Evolutionary conservation across 1,139 yeast genomes (phyloP).

Genomic region (Scheffersomyces lignicola): DNA sequence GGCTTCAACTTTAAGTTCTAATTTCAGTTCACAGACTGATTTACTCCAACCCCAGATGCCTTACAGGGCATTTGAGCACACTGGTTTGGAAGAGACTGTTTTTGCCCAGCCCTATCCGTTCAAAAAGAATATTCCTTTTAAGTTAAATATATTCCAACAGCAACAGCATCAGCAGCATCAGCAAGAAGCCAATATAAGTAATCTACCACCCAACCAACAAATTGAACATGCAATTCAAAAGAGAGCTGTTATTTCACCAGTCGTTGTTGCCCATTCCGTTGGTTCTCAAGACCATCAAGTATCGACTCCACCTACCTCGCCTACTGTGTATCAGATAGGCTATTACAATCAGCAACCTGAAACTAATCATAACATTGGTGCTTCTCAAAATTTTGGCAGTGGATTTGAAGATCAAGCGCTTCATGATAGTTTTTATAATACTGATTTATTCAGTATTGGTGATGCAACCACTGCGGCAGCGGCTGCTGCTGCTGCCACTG

Average conservation of each 20-base stretch:
- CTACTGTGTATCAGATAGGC: neutral
- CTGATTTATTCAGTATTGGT: conserved; percentile 4
- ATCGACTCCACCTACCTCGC: conserved; percentile 3
- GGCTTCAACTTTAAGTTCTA: neutral
- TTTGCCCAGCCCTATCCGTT: conserved; percentile 2
- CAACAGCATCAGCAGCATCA: neutral
- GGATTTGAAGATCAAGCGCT: neutral
- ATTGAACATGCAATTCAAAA: conserved; percentile 1
- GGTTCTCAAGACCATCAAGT: conserved; percentile 1
- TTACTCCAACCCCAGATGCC: neutral
- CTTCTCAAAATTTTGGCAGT: neutral
- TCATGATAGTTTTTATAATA: conserved; percentile 2
- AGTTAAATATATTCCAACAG: conserved; percentile 1
- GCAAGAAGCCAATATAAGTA: neutral
- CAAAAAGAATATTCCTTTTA: conserved; percentile 4
- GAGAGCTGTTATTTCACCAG: conserved; percentile 3
- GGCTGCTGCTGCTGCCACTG: conserved; percentile 5
- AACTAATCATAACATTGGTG: neutral
- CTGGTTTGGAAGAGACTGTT: neutral
- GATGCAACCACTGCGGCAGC: conserved; percentile 4
- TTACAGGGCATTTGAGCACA: too few relatives aligned
- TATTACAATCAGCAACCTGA: neutral
- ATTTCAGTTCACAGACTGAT: neutral
- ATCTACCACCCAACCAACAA: neutral
- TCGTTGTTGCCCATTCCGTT: neutral